Evolutionary conservation across 1,284 basidiomycete genomes (phyloP).

Genomic region (Cutaneotrichosporon sp.): DNA sequence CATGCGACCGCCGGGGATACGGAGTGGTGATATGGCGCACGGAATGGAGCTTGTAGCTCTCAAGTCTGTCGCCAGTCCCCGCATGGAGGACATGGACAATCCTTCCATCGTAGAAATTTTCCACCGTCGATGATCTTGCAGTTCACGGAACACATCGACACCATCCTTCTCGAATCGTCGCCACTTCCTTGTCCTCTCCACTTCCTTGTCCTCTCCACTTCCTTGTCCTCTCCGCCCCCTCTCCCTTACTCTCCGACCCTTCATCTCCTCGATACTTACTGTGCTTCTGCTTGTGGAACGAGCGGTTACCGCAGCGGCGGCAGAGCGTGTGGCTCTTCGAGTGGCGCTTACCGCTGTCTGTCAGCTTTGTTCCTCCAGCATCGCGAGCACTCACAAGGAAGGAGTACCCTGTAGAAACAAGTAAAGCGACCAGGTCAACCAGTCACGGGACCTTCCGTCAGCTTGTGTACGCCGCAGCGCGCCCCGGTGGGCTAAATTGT

Average conservation of each 20-base stretch:
- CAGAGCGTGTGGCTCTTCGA: slow-evolving; percentile 98
- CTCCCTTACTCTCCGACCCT: background rate
- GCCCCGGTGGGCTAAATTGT: slow-evolving; percentile 5
- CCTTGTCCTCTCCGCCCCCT: no score
- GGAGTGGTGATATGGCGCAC: no score
- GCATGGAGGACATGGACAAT: background rate
- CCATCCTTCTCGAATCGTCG: no score
- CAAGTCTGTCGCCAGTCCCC: no score
- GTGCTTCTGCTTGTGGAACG: slow-evolving; percentile 97
- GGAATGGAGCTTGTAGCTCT: no score
- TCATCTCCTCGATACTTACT: slow-evolving; percentile 59
- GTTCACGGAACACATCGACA: no score
- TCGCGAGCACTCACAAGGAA: slow-evolving; percentile 64
- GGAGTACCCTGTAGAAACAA: slow-evolving; percentile 69
- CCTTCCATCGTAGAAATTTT: no score
- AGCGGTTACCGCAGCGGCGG: slow-evolving; percentile 86
- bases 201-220: background rate
- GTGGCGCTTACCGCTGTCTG: slow-evolving; percentile 80
- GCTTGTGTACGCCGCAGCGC: slow-evolving; percentile 19
- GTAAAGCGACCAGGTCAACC: slow-evolving; percentile 63
- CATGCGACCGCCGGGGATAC: background rate
- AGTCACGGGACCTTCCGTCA: slow-evolving; percentile 50
- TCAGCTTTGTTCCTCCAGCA: slow-evolving; percentile 12
- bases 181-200: no score
- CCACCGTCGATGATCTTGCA: no score